Percentiles rank a stretch among this genome's conserved stretches.
Evolutionary conservation across 306 rosid species (phyloP).

Genomic region (Coriaria nepalensis): DNA sequence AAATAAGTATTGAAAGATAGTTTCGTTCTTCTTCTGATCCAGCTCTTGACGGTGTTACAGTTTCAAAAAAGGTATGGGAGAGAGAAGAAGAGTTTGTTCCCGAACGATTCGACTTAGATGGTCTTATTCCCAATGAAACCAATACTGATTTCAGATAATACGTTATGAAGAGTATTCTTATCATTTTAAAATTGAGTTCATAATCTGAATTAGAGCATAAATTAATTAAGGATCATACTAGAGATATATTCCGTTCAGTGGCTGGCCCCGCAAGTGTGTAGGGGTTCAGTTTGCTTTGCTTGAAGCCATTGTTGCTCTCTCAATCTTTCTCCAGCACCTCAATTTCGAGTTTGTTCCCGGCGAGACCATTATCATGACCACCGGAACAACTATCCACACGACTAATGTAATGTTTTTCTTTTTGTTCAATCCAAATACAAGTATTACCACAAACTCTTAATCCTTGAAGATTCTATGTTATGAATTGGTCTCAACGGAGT

Average conservation of each 20-base stretch:
- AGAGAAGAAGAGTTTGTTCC: constrained; percentile 86
- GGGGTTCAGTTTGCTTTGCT: constrained; percentile 91
- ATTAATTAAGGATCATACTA: constrained; percentile 15
- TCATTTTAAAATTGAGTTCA: too few species aligned
- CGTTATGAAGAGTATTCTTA: background rate
- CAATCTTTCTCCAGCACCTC: constrained; percentile 64
- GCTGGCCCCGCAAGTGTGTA: constrained; percentile 93
- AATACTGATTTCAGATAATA: constrained; percentile 78
- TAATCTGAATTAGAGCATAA: too few species aligned
- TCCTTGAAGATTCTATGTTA: too few species aligned
- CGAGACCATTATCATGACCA: constrained; percentile 85
- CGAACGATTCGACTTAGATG: constrained; percentile 74
- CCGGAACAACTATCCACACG: constrained; percentile 97
- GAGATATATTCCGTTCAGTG: constrained; percentile 97
- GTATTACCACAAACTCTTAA: background rate
- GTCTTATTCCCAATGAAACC: constrained; percentile 74
- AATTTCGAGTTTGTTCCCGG: constrained; percentile 74
- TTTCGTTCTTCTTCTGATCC: constrained; percentile 3
- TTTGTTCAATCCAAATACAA: constrained; percentile 7
- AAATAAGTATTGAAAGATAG: background rate
- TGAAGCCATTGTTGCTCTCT: constrained; percentile 72
- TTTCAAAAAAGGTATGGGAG: constrained; percentile 97
- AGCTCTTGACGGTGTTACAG: background rate
- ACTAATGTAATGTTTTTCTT: constrained; percentile 43
- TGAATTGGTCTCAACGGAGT: background rate